Base-by-base conservation (phyloP, 2,329 filamentous ascomycete genomes). In the Microsporum audouinii region DNA sequence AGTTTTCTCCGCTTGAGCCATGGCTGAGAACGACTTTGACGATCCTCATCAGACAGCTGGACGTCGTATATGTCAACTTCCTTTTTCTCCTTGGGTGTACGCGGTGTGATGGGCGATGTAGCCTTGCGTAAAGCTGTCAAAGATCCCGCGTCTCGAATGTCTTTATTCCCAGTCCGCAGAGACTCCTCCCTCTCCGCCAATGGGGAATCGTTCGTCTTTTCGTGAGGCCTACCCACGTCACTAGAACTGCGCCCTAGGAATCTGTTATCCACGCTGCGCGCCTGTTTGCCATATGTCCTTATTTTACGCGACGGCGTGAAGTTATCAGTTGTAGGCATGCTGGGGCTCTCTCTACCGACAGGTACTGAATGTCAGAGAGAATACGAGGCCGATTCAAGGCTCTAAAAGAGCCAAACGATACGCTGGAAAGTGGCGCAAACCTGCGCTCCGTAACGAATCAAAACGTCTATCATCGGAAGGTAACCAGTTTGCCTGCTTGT, bases 41-140 rank as follows among this genome's bases (percentile, higher is more conserved):
- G 60, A 8, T 55, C 58, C 51, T 71, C 69, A 7, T 71, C 67
- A 12, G 70, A 71, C 5, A 69, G 69, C 8, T 65, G 65, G 27
- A 70, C 55, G 41, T 71, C 69, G 57, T 66, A 71, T 31, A 71
- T 63, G 36, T 61, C 59, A 53, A 36, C 49, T 17, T 49, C 33
- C 12, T 59, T 27, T 27, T 39, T 36, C 23, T 27, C n/a, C 6
- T 36, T 36, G 31, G 57, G 57, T 10, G 57, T 59, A 47, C 38
- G 41, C 39, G 57, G 27, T 14, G 33, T 43, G n/a, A 38, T 59
- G 14, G 38, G 41, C 27, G 39, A 36, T 10, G 8, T n/a, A 34
- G 57, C 39, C 17, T 59, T 55, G 51, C 31, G 27, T 3, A 36
- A 3, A 5, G 51, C 23, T 31, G 29, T 55, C n/a, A 34, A 55